phyloP scores from a whole-genome alignment of 108 stramenopile genomes.

The Nannochloropsis oceanica region DNA sequence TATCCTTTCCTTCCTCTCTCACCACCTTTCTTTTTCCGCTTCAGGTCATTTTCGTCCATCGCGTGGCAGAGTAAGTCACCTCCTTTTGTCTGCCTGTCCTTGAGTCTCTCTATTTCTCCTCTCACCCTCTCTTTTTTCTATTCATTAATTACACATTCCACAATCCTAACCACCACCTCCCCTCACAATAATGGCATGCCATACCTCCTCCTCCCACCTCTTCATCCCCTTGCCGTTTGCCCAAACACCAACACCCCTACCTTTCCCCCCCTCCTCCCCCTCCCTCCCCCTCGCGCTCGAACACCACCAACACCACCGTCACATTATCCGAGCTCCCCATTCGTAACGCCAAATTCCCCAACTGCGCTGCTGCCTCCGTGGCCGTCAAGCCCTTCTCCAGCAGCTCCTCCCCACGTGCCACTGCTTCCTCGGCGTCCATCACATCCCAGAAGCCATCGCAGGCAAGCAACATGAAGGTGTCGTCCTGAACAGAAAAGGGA shows the following conservation, averaged over 20 bases:
- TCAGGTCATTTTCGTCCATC: no score
- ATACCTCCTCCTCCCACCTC: not conserved
- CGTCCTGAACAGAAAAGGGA: not conserved
- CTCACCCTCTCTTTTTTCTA: no score
- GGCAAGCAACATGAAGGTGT: conserved; percentile 27
- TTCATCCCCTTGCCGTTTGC: no score
- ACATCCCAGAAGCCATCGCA: conserved; percentile 44
- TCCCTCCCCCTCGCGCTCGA: conserved; percentile 9
- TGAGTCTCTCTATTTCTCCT: no score
- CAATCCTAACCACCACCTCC: no score
- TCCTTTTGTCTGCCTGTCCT: no score
- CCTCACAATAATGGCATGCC: no score
- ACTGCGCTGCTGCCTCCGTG: conserved; percentile 12
- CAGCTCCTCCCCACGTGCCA: not conserved
- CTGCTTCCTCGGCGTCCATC: conserved; percentile 30
- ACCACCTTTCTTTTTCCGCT: no score
- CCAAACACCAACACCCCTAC: no score
- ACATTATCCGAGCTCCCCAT: conserved; percentile 39
- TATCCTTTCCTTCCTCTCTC: no score
- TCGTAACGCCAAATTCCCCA: conserved; percentile 33
- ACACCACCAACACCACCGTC: conserved; percentile 21
- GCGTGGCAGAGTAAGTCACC: no score
- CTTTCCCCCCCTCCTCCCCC: not conserved
- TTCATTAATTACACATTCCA: no score
- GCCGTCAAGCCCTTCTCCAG: conserved; percentile 1